Evolutionary conservation across 805 yeast species (phyloP).

Genomic region (Scheffersomyces ergatensis): DNA sequence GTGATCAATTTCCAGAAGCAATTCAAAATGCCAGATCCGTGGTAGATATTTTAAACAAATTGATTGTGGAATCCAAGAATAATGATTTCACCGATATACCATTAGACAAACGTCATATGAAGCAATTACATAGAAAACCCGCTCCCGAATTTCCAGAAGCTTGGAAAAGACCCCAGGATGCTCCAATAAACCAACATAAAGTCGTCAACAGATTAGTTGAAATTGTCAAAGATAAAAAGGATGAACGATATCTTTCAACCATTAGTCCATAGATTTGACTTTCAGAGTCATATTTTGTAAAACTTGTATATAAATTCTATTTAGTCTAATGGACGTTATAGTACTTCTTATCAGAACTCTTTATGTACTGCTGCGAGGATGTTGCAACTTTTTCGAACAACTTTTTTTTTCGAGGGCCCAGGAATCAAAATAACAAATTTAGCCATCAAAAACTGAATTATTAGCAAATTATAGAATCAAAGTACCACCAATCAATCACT

Average conservation of each 20-base stretch:
- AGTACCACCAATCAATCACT: no score
- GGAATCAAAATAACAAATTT: no score
- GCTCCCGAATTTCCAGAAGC: conserved; percentile 64
- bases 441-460: no score
- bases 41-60: conserved; percentile 58
- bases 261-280: conserved; percentile 16
- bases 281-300: no score
- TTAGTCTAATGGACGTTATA: no score
- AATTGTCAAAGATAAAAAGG: conserved; percentile 28
- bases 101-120: conserved; percentile 71
- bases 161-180: conserved; percentile 71
- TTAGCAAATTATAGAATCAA: no score
- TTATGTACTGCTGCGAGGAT: no score
- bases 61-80: conserved; percentile 66
- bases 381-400: no score
- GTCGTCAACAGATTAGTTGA: conserved; percentile 32
- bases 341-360: no score
- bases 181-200: conserved; percentile 48
- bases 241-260: conserved; percentile 25
- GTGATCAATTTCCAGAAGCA: conserved; percentile 66
- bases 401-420: no score
- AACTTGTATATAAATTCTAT: no score
- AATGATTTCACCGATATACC: conserved; percentile 78
- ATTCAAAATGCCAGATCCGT: conserved; percentile 82
- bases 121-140: conserved; percentile 26